Evolutionary conservation across 2,329 filamentous ascomycete genomes (phyloP).

Genomic region (Gaeumannomyces sp.): DNA sequence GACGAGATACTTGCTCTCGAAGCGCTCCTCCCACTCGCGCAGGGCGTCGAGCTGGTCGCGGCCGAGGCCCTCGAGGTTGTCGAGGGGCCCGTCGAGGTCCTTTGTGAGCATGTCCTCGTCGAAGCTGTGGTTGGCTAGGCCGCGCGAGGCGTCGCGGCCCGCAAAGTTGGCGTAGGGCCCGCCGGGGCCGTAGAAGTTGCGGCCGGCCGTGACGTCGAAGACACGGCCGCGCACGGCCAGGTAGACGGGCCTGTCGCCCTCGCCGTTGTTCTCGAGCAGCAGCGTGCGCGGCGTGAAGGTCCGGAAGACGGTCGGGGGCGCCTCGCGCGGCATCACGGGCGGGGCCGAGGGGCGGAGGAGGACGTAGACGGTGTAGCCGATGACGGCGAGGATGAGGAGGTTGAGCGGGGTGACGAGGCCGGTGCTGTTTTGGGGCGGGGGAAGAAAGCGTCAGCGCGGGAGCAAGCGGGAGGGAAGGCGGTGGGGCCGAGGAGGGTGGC

Average conservation of each 20-base stretch:
- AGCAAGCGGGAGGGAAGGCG: neutral
- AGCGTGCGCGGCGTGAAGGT: slow-evolving; percentile 74
- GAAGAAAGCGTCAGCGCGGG: neutral
- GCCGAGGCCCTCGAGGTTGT: slow-evolving; percentile 66
- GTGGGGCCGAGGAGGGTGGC: neutral
- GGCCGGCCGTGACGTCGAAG: slow-evolving; percentile 81
- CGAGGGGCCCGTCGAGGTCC: slow-evolving; percentile 77
- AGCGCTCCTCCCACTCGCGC: slow-evolving; percentile 88
- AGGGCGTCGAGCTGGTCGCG: slow-evolving; percentile 75
- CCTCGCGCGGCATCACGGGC: slow-evolving; percentile 41
- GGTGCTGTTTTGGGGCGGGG: slow-evolving; percentile 24
- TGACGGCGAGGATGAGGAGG: slow-evolving; percentile 48
- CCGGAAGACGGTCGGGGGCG: slow-evolving; percentile 55
- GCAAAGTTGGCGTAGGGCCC: slow-evolving; percentile 96
- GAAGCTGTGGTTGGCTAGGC: slow-evolving; percentile 85
- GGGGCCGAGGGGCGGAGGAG: slow-evolving; percentile 44
- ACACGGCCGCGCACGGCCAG: slow-evolving; percentile 86
- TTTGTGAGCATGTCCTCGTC: slow-evolving; percentile 93
- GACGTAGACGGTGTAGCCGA: slow-evolving; percentile 53
- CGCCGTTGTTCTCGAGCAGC: slow-evolving; percentile 81
- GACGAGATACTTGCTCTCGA: slow-evolving; percentile 90
- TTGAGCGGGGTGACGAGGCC: slow-evolving; percentile 57
- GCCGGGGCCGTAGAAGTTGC: slow-evolving; percentile 93
- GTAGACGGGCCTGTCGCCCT: slow-evolving; percentile 68
- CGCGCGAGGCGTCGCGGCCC: slow-evolving; percentile 81